phyloP scores from a whole-genome alignment of 768 basidiomycete species.

The Termitomyces bulborhizus region DNA sequence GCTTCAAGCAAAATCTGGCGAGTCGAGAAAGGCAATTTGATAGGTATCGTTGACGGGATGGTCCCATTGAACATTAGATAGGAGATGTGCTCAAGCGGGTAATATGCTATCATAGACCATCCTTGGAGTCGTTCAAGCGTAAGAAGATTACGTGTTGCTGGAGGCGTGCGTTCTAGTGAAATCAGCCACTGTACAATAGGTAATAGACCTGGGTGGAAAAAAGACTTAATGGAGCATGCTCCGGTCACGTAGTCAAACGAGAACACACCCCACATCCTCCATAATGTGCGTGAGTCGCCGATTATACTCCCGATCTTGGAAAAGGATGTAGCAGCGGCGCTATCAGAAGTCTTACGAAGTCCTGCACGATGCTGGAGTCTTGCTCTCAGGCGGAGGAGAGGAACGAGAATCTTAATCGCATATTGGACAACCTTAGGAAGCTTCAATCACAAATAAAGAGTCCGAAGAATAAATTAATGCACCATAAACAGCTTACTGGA shows the following conservation, averaged over 20 bases:
- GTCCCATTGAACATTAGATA: slow-evolving; percentile 59
- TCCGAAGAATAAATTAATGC: slow-evolving; percentile 3
- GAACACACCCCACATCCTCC: slow-evolving; percentile 72
- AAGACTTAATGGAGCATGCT: not conserved
- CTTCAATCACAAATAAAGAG: not conserved
- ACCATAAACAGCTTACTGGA: slow-evolving; percentile 75
- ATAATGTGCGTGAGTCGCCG: slow-evolving; percentile 65
- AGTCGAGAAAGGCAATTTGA: slow-evolving; percentile 34
- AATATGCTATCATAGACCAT: slow-evolving; percentile 75
- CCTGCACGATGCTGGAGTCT: slow-evolving; percentile 64
- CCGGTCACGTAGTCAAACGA: not conserved
- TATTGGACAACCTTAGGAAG: slow-evolving; percentile 62
- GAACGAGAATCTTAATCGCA: slow-evolving; percentile 61
- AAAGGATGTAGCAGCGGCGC: slow-evolving; percentile 45
- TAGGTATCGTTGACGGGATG: slow-evolving; percentile 48
- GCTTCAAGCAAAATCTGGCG: slow-evolving; percentile 40
- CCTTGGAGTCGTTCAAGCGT: slow-evolving; percentile 79
- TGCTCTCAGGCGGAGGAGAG: slow-evolving; percentile 61
- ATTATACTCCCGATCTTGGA: slow-evolving; percentile 50
- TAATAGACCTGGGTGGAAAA: slow-evolving; percentile 47
- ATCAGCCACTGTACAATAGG: slow-evolving; percentile 80
- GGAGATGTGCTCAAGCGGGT: slow-evolving; percentile 71
- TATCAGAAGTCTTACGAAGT: slow-evolving; percentile 44
- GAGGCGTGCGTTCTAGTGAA: slow-evolving; percentile 63
- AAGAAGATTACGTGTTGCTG: slow-evolving; percentile 62